A percentile compares a stretch with the other conserved stretches of the same genome.
Conservation (phyloP, 441 rosid species). For the Mallotus repandus region DNA sequence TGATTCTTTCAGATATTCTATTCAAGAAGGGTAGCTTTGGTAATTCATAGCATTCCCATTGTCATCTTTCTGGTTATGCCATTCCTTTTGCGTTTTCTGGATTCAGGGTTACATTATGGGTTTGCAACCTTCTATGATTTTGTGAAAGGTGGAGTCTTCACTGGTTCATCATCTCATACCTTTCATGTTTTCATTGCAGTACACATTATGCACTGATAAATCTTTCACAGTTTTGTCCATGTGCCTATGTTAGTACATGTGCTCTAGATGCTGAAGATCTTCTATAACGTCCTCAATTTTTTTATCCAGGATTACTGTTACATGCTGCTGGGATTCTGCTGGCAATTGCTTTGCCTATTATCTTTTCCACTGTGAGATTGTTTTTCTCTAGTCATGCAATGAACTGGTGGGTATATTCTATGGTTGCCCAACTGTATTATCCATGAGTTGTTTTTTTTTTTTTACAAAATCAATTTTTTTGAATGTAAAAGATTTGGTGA, state of each 20-base stretch:
- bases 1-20: conserved; percentile 66
- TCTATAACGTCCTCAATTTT: conserved; percentile 14
- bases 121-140: conserved; percentile 58
- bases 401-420: conserved; percentile 70
- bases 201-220: background rate
- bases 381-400: conserved; percentile 68
- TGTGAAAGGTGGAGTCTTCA: conserved; percentile 60
- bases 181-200: background rate
- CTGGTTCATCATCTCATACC: conserved; percentile 4
- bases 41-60: conserved; percentile 76
- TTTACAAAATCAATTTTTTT: background rate
- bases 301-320: conserved; percentile 58
- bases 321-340: conserved; percentile 67
- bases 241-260: background rate
- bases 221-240: background rate
- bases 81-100: conserved; percentile 49
- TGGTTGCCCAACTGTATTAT: background rate
- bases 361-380: conserved; percentile 70
- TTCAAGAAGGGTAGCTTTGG: conserved; percentile 65
- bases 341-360: conserved; percentile 69
- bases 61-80: conserved; percentile 65
- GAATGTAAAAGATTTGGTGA: background rate
- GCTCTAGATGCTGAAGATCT: background rate
- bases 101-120: conserved; percentile 42
- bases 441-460: conserved; percentile 1